Evolutionary conservation across 441 rosid genomes (phyloP).

Genomic region (Hura crepitans): DNA sequence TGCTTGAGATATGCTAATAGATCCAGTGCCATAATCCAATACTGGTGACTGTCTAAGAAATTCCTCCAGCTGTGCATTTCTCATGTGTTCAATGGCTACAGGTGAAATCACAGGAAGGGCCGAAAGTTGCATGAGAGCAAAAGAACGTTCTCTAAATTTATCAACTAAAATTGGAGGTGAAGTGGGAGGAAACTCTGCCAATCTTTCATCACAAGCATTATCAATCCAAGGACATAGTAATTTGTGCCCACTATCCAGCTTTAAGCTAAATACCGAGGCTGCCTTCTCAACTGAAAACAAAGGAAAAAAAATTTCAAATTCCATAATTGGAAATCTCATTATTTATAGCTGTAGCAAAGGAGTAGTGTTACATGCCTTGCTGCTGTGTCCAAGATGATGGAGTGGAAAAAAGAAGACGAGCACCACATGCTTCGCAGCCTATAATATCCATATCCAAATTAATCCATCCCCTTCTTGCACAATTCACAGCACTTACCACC

Average conservation of each 20-base stretch:
- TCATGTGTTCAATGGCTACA: slow-evolving; percentile 63
- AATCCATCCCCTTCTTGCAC: slow-evolving; percentile 93
- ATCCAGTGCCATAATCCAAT: slow-evolving; percentile 28
- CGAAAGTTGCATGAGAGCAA: slow-evolving; percentile 48
- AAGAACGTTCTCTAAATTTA: slow-evolving; percentile 51
- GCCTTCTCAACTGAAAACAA: slow-evolving; percentile 68
- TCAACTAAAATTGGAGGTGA: slow-evolving; percentile 64
- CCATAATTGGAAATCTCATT: slow-evolving; percentile 3
- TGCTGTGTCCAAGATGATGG: slow-evolving; percentile 79
- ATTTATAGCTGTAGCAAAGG: slow-evolving; percentile 12
- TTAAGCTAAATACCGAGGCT: slow-evolving; percentile 77
- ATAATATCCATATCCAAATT: slow-evolving; percentile 73
- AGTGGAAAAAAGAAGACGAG: slow-evolving; percentile 75
- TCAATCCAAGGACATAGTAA: slow-evolving; percentile 76
- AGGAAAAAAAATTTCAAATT: slow-evolving; percentile 20
- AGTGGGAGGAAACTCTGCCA: slow-evolving; percentile 82
- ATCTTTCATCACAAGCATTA: slow-evolving; percentile 73
- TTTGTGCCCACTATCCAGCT: slow-evolving; percentile 84
- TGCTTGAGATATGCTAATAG: slow-evolving; percentile 22
- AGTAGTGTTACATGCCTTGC: slow-evolving; percentile 53
- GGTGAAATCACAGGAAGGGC: slow-evolving; percentile 74
- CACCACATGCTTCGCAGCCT: slow-evolving; percentile 87
- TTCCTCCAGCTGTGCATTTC: slow-evolving; percentile 58
- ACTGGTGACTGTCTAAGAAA: slow-evolving; percentile 41
- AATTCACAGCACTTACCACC: slow-evolving; percentile 82